Evolutionary conservation across 441 rosid species (phyloP).

Genomic region (Aleurites moluccanus): DNA sequence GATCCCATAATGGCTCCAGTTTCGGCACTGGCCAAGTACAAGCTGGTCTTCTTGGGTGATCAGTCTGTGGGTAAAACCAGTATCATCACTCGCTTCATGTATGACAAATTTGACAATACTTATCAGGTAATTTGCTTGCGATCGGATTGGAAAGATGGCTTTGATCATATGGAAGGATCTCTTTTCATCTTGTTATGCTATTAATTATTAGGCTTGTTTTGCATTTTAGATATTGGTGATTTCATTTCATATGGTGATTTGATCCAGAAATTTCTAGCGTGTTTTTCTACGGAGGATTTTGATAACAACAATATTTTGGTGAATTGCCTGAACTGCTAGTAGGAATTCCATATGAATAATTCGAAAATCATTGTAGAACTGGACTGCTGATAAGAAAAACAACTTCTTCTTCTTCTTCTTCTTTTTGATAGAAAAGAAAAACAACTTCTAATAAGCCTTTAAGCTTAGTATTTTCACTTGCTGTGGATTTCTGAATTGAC

Average conservation of each 20-base stretch:
- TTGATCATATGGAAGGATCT: background rate
- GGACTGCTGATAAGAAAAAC: background rate
- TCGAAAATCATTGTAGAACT: background rate
- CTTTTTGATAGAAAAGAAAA: no score
- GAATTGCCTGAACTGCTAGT: background rate
- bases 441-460: background rate
- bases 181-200: background rate
- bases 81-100: slow-evolving; percentile 93
- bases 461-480: background rate
- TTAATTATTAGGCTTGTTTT: background rate
- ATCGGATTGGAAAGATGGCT: background rate
- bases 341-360: background rate
- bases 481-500: background rate
- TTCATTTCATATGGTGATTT: background rate
- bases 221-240: background rate
- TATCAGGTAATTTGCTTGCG: slow-evolving; percentile 53
- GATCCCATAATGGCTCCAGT: slow-evolving; percentile 66
- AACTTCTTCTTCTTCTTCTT: no score
- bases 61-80: slow-evolving; percentile 91
- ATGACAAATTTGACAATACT: slow-evolving; percentile 87
- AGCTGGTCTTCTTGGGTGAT: slow-evolving; percentile 86
- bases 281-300: background rate
- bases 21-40: slow-evolving; percentile 85
- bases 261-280: background rate
- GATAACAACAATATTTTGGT: background rate